Evolutionary conservation across 352 stramenopile species (phyloP).

Genomic region (Globisporangium rhizosaccharum): DNA sequence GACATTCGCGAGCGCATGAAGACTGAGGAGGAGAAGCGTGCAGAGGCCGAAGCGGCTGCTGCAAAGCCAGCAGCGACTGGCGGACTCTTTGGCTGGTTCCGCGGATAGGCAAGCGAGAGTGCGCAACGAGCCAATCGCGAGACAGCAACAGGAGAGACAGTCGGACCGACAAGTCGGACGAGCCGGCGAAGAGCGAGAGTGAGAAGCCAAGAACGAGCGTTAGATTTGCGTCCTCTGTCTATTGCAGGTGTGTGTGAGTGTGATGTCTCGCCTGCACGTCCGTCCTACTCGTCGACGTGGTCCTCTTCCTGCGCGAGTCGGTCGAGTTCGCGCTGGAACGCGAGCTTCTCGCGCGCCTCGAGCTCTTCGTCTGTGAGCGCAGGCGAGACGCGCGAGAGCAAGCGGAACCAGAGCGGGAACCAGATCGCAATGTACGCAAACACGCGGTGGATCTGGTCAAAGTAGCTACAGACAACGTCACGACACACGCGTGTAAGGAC

Average conservation of each 20-base stretch:
- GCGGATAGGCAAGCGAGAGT: slow-evolving; percentile 30
- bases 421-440: slow-evolving; percentile 78
- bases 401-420: slow-evolving; percentile 74
- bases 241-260: not conserved
- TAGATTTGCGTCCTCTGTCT: not conserved
- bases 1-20: slow-evolving; percentile 73
- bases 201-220: not conserved
- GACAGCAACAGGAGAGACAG: not conserved
- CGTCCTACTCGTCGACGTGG: slow-evolving; percentile 25
- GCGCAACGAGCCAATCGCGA: not conserved
- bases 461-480: slow-evolving; percentile 34
- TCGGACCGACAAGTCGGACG: not conserved
- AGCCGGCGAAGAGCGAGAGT: not conserved
- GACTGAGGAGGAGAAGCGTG: slow-evolving; percentile 66
- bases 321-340: slow-evolving; percentile 51
- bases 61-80: slow-evolving; percentile 25
- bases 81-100: slow-evolving; percentile 80
- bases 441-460: slow-evolving; percentile 60
- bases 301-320: slow-evolving; percentile 32
- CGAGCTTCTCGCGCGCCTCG: slow-evolving; percentile 34
- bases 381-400: slow-evolving; percentile 63
- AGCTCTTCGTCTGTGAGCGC: slow-evolving; percentile 53
- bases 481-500: not conserved
- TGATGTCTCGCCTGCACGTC: not conserved
- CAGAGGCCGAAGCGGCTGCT: slow-evolving; percentile 34